Evolutionary conservation across 2,329 filamentous ascomycete species (phyloP), one percentile per base, ranked within the genome.

Genomic region (Grosmannia huntii): DNA sequence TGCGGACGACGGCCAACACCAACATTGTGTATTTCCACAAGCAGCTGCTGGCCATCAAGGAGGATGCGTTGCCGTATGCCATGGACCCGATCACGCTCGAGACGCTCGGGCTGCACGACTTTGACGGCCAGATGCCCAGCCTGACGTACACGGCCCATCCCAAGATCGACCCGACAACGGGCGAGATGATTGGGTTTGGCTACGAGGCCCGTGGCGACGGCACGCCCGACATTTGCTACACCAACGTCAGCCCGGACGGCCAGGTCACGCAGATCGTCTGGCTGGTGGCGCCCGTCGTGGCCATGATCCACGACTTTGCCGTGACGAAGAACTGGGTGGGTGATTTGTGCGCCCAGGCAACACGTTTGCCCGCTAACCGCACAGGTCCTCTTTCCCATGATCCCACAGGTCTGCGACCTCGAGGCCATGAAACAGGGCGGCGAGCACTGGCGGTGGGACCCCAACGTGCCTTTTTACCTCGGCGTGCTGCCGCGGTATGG

Each of bases 271-370:
- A 53, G 52, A 27, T 41, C 9, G 59, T 62, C 25, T 67, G 65
- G 61, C 59, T 66, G 27, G 62, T 69, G 9, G 62, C 68, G 0
- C 72, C 71, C 1, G 66, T 70, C 1, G 65, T 65, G 2, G 72
- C 64, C 0, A 71, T 73, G 69, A 73, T 75, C 38, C 73, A 75
- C 63, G 73, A 75, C 55, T 72, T 70, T 57, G 71, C 67, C 0
- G 66, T 74, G 1, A 75, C 72, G 0, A 66, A 73, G 5, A 73
- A 75, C 51, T 74, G 71, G 68, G 67, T 72, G 38, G 2, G 38
- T 44, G n/a, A 7, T 46, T 6, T 19, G 4, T 44, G 5, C 21
- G 41, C 4, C 7, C n/a, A n/a, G 23, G 28, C n/a, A 33, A 21
- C 28, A 11, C 27, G 46, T 5, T 23, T 1, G 46, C 38, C 46